Evolutionary conservation across 129 eudicot species (phyloP), one percentile per base, ranked within the genome.

Genomic region (Rutidosis leptorrhynchoides): DNA sequence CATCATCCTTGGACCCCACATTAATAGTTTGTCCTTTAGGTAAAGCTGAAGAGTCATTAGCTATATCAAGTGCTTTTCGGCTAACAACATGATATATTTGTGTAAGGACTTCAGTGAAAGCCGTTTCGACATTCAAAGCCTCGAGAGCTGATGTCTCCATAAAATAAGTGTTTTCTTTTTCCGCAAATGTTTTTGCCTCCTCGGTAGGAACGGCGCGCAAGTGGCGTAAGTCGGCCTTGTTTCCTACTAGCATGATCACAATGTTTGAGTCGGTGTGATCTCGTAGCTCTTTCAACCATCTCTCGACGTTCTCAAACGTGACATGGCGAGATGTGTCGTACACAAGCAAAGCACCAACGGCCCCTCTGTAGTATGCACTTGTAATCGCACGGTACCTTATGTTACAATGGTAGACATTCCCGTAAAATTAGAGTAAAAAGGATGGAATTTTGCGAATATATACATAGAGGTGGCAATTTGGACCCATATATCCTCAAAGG

Each of bases 91-190:
- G 86, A 68, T 83, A 70, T 72, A 86, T 83, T 46, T 86, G 86
- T n/a, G 86, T 86, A 48, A 86, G 86, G 9, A 77, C 89, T 66
- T 86, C 94, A 9, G 85, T 86, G 63, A 86, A 86, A 1, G 95
- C 78, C 27, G 83, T 83, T 79, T 86, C 95, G 33, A 86, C 95
- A 55, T 86, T 86, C 86, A 83, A 52, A 1, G 95, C 79, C 79
- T 86, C 95, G 1, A 86, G 83, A 9, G 95, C 95, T 0, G 95
- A 86, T 23, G 95, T 86, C 67, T 86, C 95, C 89, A 83, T 86
- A 40, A 86, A 86, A 25, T 74, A 86, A 10, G 89, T 78, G 17
- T 75, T 83, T 52, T 83, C 95, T 64, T 83, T 86, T 80, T 86
- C 95, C 0, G 95, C 95, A 76, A 80, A 86, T 12, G 84, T 69